Conservation (phyloP, 1,284 basidiomycete species). For the Chondrostereum purpureum region DNA sequence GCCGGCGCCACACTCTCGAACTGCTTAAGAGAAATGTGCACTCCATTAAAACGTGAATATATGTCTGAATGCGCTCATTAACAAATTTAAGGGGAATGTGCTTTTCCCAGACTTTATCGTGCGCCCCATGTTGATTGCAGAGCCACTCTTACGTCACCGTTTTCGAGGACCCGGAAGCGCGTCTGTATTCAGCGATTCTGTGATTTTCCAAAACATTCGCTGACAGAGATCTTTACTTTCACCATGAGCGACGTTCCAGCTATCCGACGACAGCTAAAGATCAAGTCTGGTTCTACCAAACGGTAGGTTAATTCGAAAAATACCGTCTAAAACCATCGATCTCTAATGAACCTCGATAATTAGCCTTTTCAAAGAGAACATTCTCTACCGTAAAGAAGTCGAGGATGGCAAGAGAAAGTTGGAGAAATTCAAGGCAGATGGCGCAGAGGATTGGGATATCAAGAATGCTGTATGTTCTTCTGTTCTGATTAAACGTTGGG, state of each 20-base stretch:
- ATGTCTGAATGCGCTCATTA: no score
- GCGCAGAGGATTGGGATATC: conserved; percentile 74
- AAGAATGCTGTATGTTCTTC: conserved; percentile 64
- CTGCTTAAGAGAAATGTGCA: no score
- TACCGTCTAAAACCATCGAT: conserved; percentile 1
- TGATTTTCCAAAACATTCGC: not conserved
- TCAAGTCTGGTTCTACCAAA: conserved; percentile 69
- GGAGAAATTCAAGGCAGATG: conserved; percentile 57
- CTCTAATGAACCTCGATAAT: conserved; percentile 2
- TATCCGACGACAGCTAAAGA: conserved; percentile 66
- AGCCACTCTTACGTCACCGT: no score
- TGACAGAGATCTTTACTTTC: conserved; percentile 2
- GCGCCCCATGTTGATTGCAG: no score
- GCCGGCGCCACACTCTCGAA: no score
- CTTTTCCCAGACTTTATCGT: no score
- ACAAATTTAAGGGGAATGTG: no score
- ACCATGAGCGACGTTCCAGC: conserved; percentile 43
- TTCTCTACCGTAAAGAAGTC: conserved; percentile 64
- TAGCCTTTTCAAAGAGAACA: conserved; percentile 72
- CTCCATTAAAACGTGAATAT: no score
- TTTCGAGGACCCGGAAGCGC: no score
- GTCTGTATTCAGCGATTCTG: no score
- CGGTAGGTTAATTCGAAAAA: conserved; percentile 47
- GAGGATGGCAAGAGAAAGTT: conserved; percentile 52
- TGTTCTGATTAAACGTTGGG: not conserved